Conservation (phyloP, 306 rosid species). For the Inga laurina region DNA sequence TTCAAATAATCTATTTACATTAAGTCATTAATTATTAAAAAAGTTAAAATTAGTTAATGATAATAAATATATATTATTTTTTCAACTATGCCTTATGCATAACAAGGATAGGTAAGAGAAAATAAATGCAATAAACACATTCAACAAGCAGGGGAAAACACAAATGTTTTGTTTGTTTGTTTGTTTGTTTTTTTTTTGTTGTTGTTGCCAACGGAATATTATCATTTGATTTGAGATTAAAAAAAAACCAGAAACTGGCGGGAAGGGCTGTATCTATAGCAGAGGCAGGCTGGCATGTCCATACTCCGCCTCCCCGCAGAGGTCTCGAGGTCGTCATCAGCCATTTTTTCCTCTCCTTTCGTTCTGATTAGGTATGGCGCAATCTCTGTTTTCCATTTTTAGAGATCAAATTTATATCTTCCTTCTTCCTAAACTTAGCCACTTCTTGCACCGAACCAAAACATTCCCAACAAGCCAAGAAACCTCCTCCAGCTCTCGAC, state of each 20-base stretch:
- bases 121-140: no score
- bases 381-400: conserved; percentile 22
- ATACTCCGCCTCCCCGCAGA: conserved; percentile 13
- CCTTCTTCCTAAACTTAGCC: conserved; percentile 44
- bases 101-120: no score
- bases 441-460: conserved; percentile 3
- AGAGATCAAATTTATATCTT: neutral
- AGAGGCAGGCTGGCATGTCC: neutral
- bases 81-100: no score
- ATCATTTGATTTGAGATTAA: no score
- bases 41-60: no score
- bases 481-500: neutral
- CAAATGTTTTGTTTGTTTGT: no score
- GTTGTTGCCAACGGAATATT: no score
- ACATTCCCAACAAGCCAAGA: neutral
- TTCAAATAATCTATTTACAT: no score
- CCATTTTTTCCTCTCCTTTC: conserved; percentile 39
- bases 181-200: no score
- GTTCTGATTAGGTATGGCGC: conserved; percentile 31
- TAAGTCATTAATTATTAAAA: no score
- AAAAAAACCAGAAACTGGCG: neutral
- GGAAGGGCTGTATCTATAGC: neutral
- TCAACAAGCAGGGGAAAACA: no score
- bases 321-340: conserved; percentile 35
- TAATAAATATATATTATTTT: no score